A percentile compares a stretch with the other conserved stretches of the same genome.
Conservation (phyloP, 768 basidiomycete species). For the Naganishia onofrii region DNA sequence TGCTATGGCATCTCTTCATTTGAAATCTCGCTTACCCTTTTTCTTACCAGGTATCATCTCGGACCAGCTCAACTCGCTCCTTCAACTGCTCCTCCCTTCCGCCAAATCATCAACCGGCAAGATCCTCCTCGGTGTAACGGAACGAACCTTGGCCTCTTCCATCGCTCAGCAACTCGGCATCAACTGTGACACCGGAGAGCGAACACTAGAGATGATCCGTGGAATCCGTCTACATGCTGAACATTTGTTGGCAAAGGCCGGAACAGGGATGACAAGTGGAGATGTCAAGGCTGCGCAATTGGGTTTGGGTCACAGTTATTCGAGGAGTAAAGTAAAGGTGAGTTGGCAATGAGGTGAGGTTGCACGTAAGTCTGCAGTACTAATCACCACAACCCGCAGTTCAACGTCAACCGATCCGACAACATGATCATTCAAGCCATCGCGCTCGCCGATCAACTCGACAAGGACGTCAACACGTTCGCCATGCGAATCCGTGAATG, state of each 20-base stretch:
- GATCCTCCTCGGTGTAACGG: constrained; percentile 75
- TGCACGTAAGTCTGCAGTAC: too few relatives aligned
- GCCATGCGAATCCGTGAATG: constrained; percentile 97
- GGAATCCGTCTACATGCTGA: constrained; percentile 87
- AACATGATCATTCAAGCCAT: constrained; percentile 99
- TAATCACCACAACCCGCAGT: constrained; percentile 33
- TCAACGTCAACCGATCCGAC: constrained; percentile 62
- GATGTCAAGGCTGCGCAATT: constrained; percentile 92
- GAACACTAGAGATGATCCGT: constrained; percentile 78
- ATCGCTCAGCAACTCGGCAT: constrained; percentile 72
- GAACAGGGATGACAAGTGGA: constrained; percentile 75
- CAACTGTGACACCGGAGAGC: constrained; percentile 76
- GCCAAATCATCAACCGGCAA: constrained; percentile 58
- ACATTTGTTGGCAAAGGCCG: constrained; percentile 64
- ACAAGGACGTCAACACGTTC: constrained; percentile 99
- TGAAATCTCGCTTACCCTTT: neutral
- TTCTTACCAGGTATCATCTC: constrained; percentile 70
- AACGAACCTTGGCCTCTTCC: constrained; percentile 68
- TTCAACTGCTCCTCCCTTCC: constrained; percentile 83
- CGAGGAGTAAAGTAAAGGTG: constrained; percentile 91
- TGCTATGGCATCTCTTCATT: neutral
- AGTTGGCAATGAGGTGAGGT: constrained; percentile 17
- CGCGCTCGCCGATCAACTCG: constrained; percentile 93
- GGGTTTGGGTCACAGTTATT: constrained; percentile 95
- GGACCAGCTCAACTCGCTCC: constrained; percentile 73